These are phyloP conservation scores for Leccinum truebloodii DNA, from an alignment of 768 basidiomycete genomes.

Conservation along the genomic window DNA sequence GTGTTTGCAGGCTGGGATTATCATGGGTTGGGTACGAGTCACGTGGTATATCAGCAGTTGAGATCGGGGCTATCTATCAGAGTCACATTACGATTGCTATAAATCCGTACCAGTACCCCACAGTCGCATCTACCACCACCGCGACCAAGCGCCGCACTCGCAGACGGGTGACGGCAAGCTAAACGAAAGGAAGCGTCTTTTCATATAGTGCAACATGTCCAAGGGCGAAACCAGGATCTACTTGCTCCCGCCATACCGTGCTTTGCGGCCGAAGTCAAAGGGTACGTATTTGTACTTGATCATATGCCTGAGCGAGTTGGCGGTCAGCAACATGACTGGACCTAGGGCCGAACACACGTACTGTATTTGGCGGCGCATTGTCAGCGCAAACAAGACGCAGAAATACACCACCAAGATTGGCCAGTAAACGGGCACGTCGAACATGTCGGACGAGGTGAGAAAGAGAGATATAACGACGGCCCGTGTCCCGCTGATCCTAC, in stretches of 20 bases:
- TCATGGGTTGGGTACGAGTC: slow-evolving; percentile 3
- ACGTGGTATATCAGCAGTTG: slow-evolving; percentile 16
- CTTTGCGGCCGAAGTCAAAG: slow-evolving; percentile 93
- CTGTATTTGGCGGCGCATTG: slow-evolving; percentile 97
- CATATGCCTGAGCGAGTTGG: slow-evolving; percentile 75
- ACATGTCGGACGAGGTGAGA: slow-evolving; percentile 79
- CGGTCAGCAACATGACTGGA: slow-evolving; percentile 6
- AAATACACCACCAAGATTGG: slow-evolving; percentile 98
- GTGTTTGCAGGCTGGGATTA: background rate
- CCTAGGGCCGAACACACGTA: slow-evolving; percentile 41
- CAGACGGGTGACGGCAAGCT: slow-evolving; percentile 10
- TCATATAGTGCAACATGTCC: background rate
- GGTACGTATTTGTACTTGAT: slow-evolving; percentile 98
- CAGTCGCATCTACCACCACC: slow-evolving; percentile 20
- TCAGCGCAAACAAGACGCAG: slow-evolving; percentile 90
- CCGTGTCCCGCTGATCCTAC: slow-evolving; percentile 87
- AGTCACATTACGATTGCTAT: slow-evolving; percentile 28
- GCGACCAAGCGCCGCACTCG: slow-evolving; percentile 16
- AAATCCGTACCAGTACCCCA: slow-evolving; percentile 34
- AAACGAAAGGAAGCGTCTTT: slow-evolving; percentile 11
- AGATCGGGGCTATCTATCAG: slow-evolving; percentile 8
- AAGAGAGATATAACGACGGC: slow-evolving; percentile 81
- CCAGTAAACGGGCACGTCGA: slow-evolving; percentile 99
- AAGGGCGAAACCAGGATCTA: slow-evolving; percentile 24
- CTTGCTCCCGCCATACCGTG: slow-evolving; percentile 71